A percentile compares a stretch with the other conserved stretches of the same genome.
Conservation (phyloP, 2,329 filamentous ascomycete species). For the Trichoderma sp. region DNA sequence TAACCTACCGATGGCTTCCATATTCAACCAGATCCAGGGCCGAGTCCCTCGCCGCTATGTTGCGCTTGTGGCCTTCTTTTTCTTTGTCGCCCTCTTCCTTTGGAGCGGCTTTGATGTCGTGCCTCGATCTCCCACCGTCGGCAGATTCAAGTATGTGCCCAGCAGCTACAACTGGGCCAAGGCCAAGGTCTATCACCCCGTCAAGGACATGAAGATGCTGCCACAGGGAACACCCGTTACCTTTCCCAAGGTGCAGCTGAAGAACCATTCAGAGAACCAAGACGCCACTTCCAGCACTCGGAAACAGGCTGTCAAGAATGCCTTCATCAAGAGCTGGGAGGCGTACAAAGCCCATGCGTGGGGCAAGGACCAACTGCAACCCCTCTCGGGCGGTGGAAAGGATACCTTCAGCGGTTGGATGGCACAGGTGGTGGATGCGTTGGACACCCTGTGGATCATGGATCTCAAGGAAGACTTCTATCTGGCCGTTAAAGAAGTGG, state of each 20-base stretch:
- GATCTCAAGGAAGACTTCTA: conserved; percentile 57
- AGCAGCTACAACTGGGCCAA: conserved; percentile 44
- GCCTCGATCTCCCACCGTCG: conserved; percentile 26
- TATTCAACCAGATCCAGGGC: conserved; percentile 37
- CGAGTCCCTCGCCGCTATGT: conserved; percentile 38
- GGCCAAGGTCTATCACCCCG: conserved; percentile 36
- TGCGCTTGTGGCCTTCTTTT: conserved; percentile 33
- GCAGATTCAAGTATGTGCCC: conserved; percentile 35
- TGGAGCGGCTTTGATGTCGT: conserved; percentile 30
- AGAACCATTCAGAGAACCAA: conserved; percentile 40
- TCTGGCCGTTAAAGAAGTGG: conserved; percentile 49
- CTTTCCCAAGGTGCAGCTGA: conserved; percentile 47
- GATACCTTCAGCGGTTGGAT: conserved; percentile 57
- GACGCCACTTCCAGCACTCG: conserved; percentile 37
- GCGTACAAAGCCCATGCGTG: conserved; percentile 57
- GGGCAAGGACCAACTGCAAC: conserved; percentile 57
- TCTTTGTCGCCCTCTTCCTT: conserved; percentile 31
- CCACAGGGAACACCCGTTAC: conserved; percentile 39
- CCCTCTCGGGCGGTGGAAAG: conserved; percentile 48
- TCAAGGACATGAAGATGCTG: conserved; percentile 34
- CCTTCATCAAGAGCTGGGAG: conserved; percentile 50
- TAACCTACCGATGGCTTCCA: conserved; percentile 24
- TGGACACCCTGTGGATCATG: conserved; percentile 64
- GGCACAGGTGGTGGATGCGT: conserved; percentile 59
- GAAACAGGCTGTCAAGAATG: conserved; percentile 41